Evolutionary conservation across 2,329 filamentous ascomycete species (phyloP), one percentile per base, ranked within the genome.

Genomic region (Colletotrichum caudatum): DNA sequence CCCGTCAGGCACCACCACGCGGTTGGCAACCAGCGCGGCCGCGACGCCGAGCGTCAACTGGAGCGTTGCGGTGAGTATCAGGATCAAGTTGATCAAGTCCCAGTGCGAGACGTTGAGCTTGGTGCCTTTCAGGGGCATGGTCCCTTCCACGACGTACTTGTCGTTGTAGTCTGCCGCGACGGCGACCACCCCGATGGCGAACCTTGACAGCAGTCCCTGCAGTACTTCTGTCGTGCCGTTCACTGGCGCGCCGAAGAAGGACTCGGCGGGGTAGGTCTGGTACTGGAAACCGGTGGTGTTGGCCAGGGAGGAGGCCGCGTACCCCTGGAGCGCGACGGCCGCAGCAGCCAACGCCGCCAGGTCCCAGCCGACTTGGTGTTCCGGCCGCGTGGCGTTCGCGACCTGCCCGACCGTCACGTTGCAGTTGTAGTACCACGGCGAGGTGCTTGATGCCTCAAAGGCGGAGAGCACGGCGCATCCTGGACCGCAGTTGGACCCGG

Each of bases 221-320:
- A 88, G 83, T 0, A 64, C 66, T 0, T 75, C 39, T 0, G 56
- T 51, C 33, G 75, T 73, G 1, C 84, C 84, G 16, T 77, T 66
- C 16, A 75, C 64, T 3, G 80, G 76, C 0, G 53, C 48, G 2
- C 84, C 84, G 62, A 81, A 84, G 5, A 77, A 69, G 1, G 81
- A 80, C 62, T 84, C 81, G 35, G 79, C 77, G 0, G 84, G 84
- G 62, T 85, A 86, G 12, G 80, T 81, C 73, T 84, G 82, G 56
- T 77, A 81, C 72, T 80, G 78, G 46, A 76, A 71, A 63, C 71
- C 66, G 44, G 76, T 73, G 66, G 73, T 72, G 69, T 75, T 75
- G 62, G 39, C 75, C 14, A 74, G 63, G 1, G 74, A 77, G 14
- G 75, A 72, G 14, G 69, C 73, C 9, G 72, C 74, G 69, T 82